A percentile compares a stretch with the other conserved stretches of the same genome.
Conservation (phyloP, 2,329 filamentous ascomycete genomes). For the Proliferodiscus dingleyae region DNA sequence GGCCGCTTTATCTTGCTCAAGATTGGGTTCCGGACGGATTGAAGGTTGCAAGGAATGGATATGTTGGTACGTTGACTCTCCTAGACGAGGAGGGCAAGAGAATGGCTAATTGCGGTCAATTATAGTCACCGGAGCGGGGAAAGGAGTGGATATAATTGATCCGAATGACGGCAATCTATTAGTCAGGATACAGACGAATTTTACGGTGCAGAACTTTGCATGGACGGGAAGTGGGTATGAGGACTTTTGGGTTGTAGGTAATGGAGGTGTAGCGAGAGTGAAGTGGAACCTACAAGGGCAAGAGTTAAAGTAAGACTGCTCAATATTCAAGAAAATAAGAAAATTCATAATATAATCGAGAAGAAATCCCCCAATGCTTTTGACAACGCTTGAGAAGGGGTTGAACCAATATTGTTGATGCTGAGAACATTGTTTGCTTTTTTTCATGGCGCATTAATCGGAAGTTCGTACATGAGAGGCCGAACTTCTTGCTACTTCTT, state of each 20-base stretch:
- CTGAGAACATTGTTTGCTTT: too few species aligned
- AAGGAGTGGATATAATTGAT: constrained; percentile 38
- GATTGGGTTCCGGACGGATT: constrained; percentile 39
- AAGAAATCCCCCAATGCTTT: too few species aligned
- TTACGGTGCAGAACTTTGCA: constrained; percentile 40
- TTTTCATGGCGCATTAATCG: too few species aligned
- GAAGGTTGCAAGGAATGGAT: constrained; percentile 38
- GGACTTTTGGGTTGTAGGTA: constrained; percentile 38
- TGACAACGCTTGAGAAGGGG: too few species aligned
- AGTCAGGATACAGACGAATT: constrained; percentile 38
- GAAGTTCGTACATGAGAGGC: too few species aligned
- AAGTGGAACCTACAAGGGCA: constrained; percentile 23
- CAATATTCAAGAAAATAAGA: too few species aligned
- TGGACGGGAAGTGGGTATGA: constrained; percentile 37
- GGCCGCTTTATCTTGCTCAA: constrained; percentile 36
- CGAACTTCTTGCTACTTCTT: too few species aligned
- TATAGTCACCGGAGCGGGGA: constrained; percentile 36
- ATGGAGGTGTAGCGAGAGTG: constrained; percentile 36
- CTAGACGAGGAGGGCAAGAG: too few species aligned
- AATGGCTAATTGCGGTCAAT: too few species aligned
- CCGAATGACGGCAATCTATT: constrained; percentile 32
- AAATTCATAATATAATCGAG: too few species aligned
- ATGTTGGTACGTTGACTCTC: too few species aligned
- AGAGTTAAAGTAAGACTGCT: constrained; percentile 21
- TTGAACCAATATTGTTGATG: too few species aligned